Evolutionary conservation across 768 basidiomycete species (phyloP).

Genomic region (Calocera viscosa): DNA sequence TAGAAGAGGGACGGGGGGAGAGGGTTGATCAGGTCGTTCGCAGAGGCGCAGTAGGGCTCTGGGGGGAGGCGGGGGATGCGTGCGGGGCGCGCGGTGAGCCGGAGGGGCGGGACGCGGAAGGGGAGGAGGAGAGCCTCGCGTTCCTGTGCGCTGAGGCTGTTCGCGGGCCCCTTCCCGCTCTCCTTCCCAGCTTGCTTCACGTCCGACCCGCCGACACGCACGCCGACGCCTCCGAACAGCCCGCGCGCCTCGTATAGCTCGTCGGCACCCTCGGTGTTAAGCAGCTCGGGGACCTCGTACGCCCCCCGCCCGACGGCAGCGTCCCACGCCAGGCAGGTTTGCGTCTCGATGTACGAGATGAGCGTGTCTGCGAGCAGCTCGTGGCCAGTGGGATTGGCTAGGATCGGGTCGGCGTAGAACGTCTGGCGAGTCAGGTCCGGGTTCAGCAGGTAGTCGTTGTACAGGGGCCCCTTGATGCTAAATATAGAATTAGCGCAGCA

Average conservation of each 20-base stretch:
- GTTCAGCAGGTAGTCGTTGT: constrained; percentile 66
- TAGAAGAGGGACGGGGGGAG: constrained; percentile 88
- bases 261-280: constrained; percentile 28
- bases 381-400: constrained; percentile 72
- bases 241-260: constrained; percentile 34
- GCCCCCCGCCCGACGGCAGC: constrained; percentile 50
- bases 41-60: constrained; percentile 87
- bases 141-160: constrained; percentile 10
- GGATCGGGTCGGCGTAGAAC: constrained; percentile 72
- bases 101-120: constrained; percentile 52
- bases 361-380: constrained; percentile 83
- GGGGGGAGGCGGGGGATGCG: constrained; percentile 47
- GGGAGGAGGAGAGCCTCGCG: constrained; percentile 26
- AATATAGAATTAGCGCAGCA: neutral
- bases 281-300: constrained; percentile 44
- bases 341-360: constrained; percentile 76
- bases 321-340: constrained; percentile 78
- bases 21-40: constrained; percentile 97
- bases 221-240: constrained; percentile 75
- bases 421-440: constrained; percentile 46
- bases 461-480: constrained; percentile 69
- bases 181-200: constrained; percentile 24
- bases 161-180: constrained; percentile 24
- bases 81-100: constrained; percentile 45
- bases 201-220: constrained; percentile 51